These are phyloP conservation scores for Tetraselmis chui DNA, from an alignment of 139 green algal species.

Conservation along the genomic window DNA sequence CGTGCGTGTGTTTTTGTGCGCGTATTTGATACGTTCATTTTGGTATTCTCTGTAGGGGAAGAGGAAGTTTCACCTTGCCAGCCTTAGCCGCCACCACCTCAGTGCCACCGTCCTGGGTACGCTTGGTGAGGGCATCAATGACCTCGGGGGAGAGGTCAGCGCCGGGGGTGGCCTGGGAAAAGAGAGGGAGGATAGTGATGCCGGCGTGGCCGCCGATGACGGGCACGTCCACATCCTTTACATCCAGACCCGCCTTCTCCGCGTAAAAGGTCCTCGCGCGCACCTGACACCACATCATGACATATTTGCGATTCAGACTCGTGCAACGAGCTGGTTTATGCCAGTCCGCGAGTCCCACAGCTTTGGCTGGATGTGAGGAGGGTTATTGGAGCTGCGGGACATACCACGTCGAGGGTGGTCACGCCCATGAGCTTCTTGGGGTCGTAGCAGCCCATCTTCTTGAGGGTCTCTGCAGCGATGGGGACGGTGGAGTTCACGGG, in stretches of 20 bases:
- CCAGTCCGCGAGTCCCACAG: too few species aligned
- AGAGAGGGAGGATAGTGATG: conserved; percentile 96
- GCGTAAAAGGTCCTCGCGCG: conserved; percentile 95
- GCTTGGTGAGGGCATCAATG: conserved; percentile 88
- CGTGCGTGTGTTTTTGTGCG: too few species aligned
- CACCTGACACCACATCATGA: conserved; percentile 21
- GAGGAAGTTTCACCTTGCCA: conserved; percentile 47
- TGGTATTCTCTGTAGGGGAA: conserved; percentile 15
- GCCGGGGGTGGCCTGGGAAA: conserved; percentile 70
- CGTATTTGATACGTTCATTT: conserved; percentile 29
- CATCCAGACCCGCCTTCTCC: conserved; percentile 76
- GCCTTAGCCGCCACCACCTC: conserved; percentile 95
- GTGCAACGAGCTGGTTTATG: too few species aligned
- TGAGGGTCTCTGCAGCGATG: conserved; percentile 78
- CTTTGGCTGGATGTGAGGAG: too few species aligned
- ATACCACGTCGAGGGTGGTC: conserved; percentile 81
- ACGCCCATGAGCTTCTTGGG: conserved; percentile 67
- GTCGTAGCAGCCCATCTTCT: conserved; percentile 68
- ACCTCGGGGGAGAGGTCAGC: conserved; percentile 57
- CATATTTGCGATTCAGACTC: background rate
- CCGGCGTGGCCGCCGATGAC: conserved; percentile 96
- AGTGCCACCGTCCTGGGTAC: conserved; percentile 97
- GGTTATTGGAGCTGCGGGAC: too few species aligned
- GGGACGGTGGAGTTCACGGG: conserved; percentile 89
- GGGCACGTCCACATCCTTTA: conserved; percentile 84